Conservation (phyloP, 2,329 filamentous ascomycete genomes). For the Verticillium tricorpus region DNA sequence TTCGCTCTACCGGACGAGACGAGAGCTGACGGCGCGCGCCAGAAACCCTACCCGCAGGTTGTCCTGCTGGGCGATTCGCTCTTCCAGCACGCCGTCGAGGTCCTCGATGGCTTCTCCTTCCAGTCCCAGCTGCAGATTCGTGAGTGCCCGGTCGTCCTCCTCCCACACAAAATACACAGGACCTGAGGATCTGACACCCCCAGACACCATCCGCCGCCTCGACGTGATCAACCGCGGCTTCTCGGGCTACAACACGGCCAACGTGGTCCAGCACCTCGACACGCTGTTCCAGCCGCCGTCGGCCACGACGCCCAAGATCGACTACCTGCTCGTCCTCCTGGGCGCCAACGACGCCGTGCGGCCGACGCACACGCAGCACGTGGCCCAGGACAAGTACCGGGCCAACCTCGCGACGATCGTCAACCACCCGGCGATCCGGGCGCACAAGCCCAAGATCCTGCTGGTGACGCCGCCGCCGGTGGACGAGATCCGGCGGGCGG, state of each 20-base stretch:
- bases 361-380: constrained; percentile 63
- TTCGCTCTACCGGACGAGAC: too few relatives aligned
- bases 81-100: constrained; percentile 61
- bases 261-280: constrained; percentile 66
- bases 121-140: constrained; percentile 66
- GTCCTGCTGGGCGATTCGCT: constrained; percentile 90
- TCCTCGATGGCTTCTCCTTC: constrained; percentile 68
- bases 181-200: background rate
- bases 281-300: constrained; percentile 66
- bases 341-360: constrained; percentile 88
- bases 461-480: constrained; percentile 79
- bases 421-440: constrained; percentile 62
- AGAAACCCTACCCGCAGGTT: constrained; percentile 58
- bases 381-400: constrained; percentile 72
- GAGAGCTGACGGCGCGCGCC: background rate
- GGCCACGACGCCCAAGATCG: constrained; percentile 52
- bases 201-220: constrained; percentile 70
- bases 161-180: too few relatives aligned
- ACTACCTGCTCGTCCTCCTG: constrained; percentile 72
- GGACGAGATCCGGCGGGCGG: constrained; percentile 65
- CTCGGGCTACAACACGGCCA: constrained; percentile 77
- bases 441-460: constrained; percentile 69
- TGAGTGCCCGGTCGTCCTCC: constrained; percentile 31
- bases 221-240: constrained; percentile 89
- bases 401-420: constrained; percentile 69